Evolutionary conservation across 2,329 filamentous ascomycete genomes (phyloP), one percentile per base, ranked within the genome.

Genomic region (Fusarium sp.): DNA sequence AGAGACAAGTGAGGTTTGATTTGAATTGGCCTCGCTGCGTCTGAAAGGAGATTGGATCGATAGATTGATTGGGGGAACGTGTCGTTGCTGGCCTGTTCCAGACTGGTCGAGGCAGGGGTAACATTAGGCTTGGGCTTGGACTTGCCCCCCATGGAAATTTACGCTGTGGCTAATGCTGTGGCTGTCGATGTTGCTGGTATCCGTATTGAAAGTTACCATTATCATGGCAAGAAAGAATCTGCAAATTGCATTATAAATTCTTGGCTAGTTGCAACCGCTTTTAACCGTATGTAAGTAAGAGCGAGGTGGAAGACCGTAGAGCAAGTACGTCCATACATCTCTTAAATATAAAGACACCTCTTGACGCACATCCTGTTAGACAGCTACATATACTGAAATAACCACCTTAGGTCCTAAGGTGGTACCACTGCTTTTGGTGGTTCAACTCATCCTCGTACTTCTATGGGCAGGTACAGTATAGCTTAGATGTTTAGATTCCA

Each of bases 1-100:
- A 68, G 69, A 74, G 67, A 73, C 69, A 65, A 71, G 73, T 62
- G 73, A 75, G 64, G 66, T 65, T 69, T 74, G 63, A 59, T 66
- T 55, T 49, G 62, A 48, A 48, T 65, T 52, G 61, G 70, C 57
- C 52, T 71, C 54, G 51, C 57, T 71, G 54, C 52, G 62, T 61
- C 62, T 71, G 67, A 74, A 74, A 75, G 71, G 73, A 65, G 73
- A 62, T 69, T 64, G 51, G 57, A 65, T 40, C 45, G 22, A 41
- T 25, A 58, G 51, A 46, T 30, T 65, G 60, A 58, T 58, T 46
- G 52, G 60, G 62, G 69, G 61, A 46, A 67, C 67, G 64, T 69
- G 63, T 64, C 54, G 58, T 71, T 74, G 58, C 69, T 74, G 61
- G 58, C 72, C 58, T 58, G 67, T 65, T 71, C 68, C 59, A 71